phyloP scores from a whole-genome alignment of 306 rosid genomes.

The Clitoria ternatea region DNA sequence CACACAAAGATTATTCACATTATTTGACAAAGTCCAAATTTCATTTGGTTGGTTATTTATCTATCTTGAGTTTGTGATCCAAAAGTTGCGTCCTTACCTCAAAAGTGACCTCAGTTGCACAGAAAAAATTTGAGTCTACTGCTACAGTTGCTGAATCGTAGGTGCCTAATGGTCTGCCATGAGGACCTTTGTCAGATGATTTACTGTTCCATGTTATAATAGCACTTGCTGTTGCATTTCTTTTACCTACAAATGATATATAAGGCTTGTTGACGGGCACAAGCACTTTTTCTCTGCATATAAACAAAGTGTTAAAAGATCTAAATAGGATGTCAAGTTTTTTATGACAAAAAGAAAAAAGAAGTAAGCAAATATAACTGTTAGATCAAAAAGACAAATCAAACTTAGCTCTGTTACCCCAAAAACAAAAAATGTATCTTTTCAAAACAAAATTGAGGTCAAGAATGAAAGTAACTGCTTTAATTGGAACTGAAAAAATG shows the following conservation, averaged over 20 bases:
- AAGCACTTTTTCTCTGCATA: conserved; percentile 70
- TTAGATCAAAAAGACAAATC: not conserved
- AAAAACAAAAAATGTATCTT: not conserved
- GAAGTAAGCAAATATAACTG: not conserved
- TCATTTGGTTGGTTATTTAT: not conserved
- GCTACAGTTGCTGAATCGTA: conserved; percentile 71
- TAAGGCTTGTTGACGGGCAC: conserved; percentile 72
- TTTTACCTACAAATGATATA: conserved; percentile 71
- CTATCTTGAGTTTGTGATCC: not conserved
- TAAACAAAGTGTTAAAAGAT: not conserved
- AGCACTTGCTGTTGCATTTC: conserved; percentile 32
- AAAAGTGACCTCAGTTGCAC: conserved; percentile 72
- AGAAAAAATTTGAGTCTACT: conserved; percentile 72
- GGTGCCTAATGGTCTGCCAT: conserved; percentile 63
- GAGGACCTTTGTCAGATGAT: conserved; percentile 62
- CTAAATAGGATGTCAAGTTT: not conserved
- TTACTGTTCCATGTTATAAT: conserved; percentile 76
- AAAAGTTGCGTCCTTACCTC: conserved; percentile 42
- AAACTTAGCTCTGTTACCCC: not conserved
- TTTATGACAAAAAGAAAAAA: not conserved
- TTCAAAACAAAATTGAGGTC: not conserved
- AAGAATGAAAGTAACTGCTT: not conserved
- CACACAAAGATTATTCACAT: not conserved
- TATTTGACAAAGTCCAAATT: not conserved
- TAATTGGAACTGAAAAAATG: not conserved